phyloP scores from a whole-genome alignment of 2,329 filamentous ascomycete species.

The Fusarium cyanostomum region DNA sequence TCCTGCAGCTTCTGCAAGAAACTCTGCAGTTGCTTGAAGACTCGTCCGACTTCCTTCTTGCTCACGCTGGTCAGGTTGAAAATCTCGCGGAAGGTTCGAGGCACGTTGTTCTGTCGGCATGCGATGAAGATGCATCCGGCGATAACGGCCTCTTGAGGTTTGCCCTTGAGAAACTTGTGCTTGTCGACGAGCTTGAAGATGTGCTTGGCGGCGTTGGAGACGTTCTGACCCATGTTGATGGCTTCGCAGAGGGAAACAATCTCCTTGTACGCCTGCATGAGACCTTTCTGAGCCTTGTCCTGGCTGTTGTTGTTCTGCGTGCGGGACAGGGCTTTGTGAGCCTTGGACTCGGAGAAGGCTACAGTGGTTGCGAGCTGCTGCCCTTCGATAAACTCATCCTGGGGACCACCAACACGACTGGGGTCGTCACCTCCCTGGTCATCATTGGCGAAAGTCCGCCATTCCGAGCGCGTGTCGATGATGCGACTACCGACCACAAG shows the following conservation, averaged over 20 bases:
- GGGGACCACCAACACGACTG: slow-evolving; percentile 95
- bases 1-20: slow-evolving; percentile 83
- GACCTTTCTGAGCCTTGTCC: slow-evolving; percentile 83
- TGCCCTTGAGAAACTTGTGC: slow-evolving; percentile 92
- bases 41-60: slow-evolving; percentile 96
- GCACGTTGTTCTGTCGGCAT: slow-evolving; percentile 86
- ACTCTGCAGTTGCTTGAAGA: slow-evolving; percentile 91
- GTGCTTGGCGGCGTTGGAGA: slow-evolving; percentile 90
- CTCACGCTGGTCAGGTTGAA: slow-evolving; percentile 91
- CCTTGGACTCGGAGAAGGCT: slow-evolving; percentile 79
- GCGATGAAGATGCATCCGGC: slow-evolving; percentile 98
- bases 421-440: slow-evolving; percentile 97
- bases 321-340: slow-evolving; percentile 78
- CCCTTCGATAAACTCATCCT: slow-evolving; percentile 89
- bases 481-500: slow-evolving; percentile 90
- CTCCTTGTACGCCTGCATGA: slow-evolving; percentile 87
- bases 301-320: slow-evolving; percentile 86
- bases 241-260: slow-evolving; percentile 89
- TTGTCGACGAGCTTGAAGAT: slow-evolving; percentile 96
- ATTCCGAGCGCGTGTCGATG: slow-evolving; percentile 96
- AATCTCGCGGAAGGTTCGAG: slow-evolving; percentile 93
- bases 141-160: slow-evolving; percentile 91
- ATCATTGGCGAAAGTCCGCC: slow-evolving; percentile 98
- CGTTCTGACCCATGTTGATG: slow-evolving; percentile 81
- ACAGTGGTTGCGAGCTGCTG: slow-evolving; percentile 90